These are phyloP conservation scores for Cladosporium halotolerans DNA, from an alignment of 2,329 filamentous ascomycete species.

Conservation along the genomic window DNA sequence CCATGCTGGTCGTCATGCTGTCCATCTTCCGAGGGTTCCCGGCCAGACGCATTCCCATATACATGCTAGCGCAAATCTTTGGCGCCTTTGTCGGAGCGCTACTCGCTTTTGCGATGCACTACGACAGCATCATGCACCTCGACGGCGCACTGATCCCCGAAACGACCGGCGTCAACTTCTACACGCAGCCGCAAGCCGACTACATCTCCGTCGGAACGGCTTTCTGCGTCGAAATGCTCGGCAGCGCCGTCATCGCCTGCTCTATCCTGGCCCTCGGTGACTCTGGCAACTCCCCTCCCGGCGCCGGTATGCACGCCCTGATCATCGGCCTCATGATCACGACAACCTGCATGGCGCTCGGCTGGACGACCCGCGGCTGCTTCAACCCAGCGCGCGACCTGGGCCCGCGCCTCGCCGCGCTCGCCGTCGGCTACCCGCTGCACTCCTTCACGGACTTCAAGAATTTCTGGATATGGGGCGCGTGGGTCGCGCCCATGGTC, in stretches of 20 bases:
- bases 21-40: constrained; percentile 48
- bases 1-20: constrained; percentile 39
- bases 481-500: constrained; percentile 34
- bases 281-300: constrained; percentile 27
- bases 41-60: constrained; percentile 44
- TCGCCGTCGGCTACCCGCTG: constrained; percentile 40
- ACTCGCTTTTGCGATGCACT: constrained; percentile 41
- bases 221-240: constrained; percentile 40
- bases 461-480: constrained; percentile 45
- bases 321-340: constrained; percentile 42
- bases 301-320: constrained; percentile 48
- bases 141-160: constrained; percentile 34
- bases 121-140: constrained; percentile 30
- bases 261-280: constrained; percentile 36
- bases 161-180: constrained; percentile 22
- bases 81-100: constrained; percentile 47
- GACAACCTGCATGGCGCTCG: constrained; percentile 35
- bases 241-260: constrained; percentile 32
- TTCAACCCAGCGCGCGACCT: constrained; percentile 48
- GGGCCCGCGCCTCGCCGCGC: constrained; percentile 43
- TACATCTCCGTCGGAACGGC: constrained; percentile 31
- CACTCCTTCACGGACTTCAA: constrained; percentile 28
- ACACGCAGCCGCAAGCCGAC: constrained; percentile 22
- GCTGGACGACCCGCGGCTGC: constrained; percentile 43
- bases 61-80: constrained; percentile 48